Percentiles rank a stretch among this genome's conserved stretches.
phyloP scores from a whole-genome alignment of 306 rosid genomes.

The Rosa persica region DNA sequence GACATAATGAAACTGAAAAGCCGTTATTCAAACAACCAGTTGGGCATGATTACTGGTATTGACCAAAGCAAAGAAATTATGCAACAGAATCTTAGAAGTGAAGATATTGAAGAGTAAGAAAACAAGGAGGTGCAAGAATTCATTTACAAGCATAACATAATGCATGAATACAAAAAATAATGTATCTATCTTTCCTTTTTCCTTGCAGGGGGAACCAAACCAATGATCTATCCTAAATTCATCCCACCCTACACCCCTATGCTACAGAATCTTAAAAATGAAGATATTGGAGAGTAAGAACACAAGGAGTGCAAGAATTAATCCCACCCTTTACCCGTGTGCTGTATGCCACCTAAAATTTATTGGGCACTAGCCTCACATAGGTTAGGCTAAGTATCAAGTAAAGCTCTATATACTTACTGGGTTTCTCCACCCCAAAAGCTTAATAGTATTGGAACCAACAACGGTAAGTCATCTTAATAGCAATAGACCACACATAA shows the following conservation, averaged over 20 bases:
- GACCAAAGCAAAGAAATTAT: neutral
- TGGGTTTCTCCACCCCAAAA: neutral
- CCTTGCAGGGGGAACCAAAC: neutral
- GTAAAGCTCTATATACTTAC: neutral
- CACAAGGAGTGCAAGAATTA: neutral
- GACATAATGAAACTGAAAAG: neutral
- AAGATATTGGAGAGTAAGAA: neutral
- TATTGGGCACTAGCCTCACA: neutral
- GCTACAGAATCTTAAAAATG: neutral
- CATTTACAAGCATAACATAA: neutral
- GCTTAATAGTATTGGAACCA: neutral
- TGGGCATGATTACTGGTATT: neutral
- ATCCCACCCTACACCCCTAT: neutral
- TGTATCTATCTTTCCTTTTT: neutral
- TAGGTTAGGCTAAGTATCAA: neutral
- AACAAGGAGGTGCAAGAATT: neutral
- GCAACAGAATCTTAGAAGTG: neutral
- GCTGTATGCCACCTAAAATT: neutral
- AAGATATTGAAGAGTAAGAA: neutral
- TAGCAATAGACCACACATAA: neutral
- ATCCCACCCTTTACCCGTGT: neutral
- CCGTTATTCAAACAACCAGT: neutral
- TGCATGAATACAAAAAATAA: neutral
- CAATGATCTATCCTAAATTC: neutral
- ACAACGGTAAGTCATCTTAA: neutral